These are phyloP conservation scores for Phaeosphaeria sp. DNA, from an alignment of 2,329 filamentous ascomycete species.

Conservation along the genomic window DNA sequence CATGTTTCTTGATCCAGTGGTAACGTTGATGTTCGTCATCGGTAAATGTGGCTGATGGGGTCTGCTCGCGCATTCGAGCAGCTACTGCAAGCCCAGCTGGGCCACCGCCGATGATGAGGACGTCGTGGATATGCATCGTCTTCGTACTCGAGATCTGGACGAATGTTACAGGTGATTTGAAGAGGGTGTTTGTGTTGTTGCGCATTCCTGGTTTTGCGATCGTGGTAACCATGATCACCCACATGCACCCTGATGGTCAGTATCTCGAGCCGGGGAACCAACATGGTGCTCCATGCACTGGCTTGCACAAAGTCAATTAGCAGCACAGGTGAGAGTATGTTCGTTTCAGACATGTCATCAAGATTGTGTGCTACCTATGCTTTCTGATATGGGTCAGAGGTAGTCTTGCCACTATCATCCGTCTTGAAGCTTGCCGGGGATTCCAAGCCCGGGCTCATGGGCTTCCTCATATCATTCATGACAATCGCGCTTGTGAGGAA, in stretches of 20 bases:
- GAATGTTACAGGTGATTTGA: not conserved
- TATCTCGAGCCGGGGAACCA: conserved; percentile 17
- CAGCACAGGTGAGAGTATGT: not conserved
- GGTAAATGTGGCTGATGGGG: conserved; percentile 80
- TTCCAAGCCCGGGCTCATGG: conserved; percentile 13
- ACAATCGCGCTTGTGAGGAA: conserved; percentile 37
- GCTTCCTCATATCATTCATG: conserved; percentile 24
- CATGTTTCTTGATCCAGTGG: conserved; percentile 75
- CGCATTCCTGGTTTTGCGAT: not conserved
- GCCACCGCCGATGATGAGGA: conserved; percentile 76
- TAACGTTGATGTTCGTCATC: conserved; percentile 84
- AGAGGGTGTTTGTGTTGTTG: not conserved
- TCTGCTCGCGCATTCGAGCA: conserved; percentile 72
- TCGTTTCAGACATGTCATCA: not conserved
- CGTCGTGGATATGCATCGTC: conserved; percentile 60
- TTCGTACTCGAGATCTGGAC: not conserved
- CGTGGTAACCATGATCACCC: not conserved
- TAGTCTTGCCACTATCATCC: conserved; percentile 14
- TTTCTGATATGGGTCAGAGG: conserved; percentile 18
- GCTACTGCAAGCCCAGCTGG: conserved; percentile 78
- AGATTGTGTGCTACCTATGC: conserved; percentile 8
- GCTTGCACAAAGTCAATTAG: not conserved
- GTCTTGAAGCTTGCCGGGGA: conserved; percentile 18
- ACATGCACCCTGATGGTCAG: conserved; percentile 30
- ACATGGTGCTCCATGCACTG: conserved; percentile 27